Conservation (phyloP, 1,284 basidiomycete species). For the Malassezia brasiliensis region DNA sequence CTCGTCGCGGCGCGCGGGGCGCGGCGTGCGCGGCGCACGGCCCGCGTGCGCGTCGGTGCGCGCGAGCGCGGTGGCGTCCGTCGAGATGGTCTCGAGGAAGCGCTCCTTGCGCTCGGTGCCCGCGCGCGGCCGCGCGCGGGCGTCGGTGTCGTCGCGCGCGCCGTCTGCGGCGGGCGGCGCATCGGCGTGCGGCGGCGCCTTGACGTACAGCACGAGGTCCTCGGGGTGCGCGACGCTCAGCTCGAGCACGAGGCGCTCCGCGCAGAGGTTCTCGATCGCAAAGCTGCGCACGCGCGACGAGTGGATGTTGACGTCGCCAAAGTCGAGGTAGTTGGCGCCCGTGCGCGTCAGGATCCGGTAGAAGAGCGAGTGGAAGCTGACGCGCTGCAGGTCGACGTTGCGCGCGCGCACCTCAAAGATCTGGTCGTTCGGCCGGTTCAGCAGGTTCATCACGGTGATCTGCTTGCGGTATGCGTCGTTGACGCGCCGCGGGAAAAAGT, state of each 20-base stretch:
- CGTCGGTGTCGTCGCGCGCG: conserved; percentile 13
- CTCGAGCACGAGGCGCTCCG: conserved; percentile 49
- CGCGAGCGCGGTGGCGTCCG: conserved; percentile 32
- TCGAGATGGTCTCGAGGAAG: conserved; percentile 52
- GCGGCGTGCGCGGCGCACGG: background rate
- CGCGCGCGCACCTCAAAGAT: conserved; percentile 51
- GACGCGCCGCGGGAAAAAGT: conserved; percentile 53
- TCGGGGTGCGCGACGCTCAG: conserved; percentile 52
- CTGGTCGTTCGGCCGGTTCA: conserved; percentile 49
- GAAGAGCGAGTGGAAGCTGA: conserved; percentile 53
- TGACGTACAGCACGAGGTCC: conserved; percentile 52
- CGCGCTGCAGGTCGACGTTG: conserved; percentile 53
- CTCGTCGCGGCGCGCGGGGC: conserved; percentile 5
- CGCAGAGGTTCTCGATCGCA: conserved; percentile 51
- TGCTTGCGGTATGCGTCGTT: conserved; percentile 53
- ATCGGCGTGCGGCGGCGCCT: conserved; percentile 12
- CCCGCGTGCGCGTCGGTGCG: background rate
- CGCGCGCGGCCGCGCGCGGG: conserved; percentile 20
- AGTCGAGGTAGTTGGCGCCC: conserved; percentile 53
- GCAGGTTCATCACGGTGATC: conserved; percentile 50
- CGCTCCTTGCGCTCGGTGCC: conserved; percentile 49
- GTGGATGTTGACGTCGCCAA: conserved; percentile 53
- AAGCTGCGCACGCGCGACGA: conserved; percentile 51
- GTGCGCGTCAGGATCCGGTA: conserved; percentile 53
- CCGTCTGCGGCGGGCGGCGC: conserved; percentile 6